Percentiles rank a stretch among this genome's conserved stretches.
Conservation (phyloP, 2,329 filamentous ascomycete species). For the Pseudogymnoascus sp. region DNA sequence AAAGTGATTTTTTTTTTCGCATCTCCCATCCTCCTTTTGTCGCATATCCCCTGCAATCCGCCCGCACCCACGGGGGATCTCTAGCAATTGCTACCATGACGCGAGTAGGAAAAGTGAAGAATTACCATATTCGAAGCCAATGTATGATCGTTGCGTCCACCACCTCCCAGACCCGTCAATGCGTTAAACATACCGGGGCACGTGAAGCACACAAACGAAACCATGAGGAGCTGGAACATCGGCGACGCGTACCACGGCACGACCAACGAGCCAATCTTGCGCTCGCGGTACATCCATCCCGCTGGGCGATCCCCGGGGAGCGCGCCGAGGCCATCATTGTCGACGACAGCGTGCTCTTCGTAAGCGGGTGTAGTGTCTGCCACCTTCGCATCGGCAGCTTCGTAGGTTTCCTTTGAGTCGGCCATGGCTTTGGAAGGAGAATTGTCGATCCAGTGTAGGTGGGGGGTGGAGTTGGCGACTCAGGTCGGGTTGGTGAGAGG, state of each 20-base stretch:
- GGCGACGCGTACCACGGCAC: slow-evolving; percentile 66
- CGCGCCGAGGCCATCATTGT: not conserved
- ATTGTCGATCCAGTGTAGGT: not conserved
- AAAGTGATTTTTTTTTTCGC: no score
- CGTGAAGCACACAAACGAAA: slow-evolving; percentile 61
- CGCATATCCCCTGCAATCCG: not conserved
- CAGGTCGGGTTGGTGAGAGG: not conserved
- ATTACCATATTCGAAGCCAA: slow-evolving; percentile 41
- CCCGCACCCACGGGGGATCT: not conserved
- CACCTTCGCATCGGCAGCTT: slow-evolving; percentile 29
- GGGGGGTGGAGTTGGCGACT: not conserved
- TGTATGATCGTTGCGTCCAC: slow-evolving; percentile 44
- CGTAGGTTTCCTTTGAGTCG: slow-evolving; percentile 15
- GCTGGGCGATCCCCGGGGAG: slow-evolving; percentile 30
- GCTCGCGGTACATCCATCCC: slow-evolving; percentile 60
- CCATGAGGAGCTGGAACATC: slow-evolving; percentile 61
- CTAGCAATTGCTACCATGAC: not conserved
- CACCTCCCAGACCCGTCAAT: slow-evolving; percentile 55
- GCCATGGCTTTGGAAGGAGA: not conserved
- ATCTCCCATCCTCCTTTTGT: not conserved
- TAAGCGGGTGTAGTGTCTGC: slow-evolving; percentile 24
- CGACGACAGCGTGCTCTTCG: slow-evolving; percentile 22
- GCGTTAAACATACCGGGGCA: slow-evolving; percentile 69
- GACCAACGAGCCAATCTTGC: slow-evolving; percentile 44
- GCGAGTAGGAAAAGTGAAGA: not conserved